Base-by-base conservation (phyloP, 768 basidiomycete species). In the Psilocybe subaeruginosa region DNA sequence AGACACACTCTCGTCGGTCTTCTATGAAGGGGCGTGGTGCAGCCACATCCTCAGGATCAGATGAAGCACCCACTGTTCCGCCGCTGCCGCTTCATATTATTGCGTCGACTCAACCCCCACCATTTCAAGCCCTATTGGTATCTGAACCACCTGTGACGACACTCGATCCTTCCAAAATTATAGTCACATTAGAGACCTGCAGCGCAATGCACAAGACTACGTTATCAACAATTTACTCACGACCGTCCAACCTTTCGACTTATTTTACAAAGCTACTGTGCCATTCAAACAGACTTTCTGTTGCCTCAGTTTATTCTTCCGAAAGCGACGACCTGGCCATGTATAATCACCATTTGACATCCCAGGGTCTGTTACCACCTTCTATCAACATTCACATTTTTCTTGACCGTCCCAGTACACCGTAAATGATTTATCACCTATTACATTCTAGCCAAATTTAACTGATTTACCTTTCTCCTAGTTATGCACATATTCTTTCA, bases 151-250 rank as follows among this genome's bases (percentile, higher is more conserved):
- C 88, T 8, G 72, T 75, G 4, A 70, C 75, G 45, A 68, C 70
- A 6, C 68, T 84, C 9, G 86, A 92, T 65, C 81, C 82, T 8
- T 81, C 83, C 8, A 86, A 85, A 65, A 75, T 87, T 35, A 85
- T 93, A 53, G 81, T 94, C 52, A 85, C 86, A 2, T 65, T 94
- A 49, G 92, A 94, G 73, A 92, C 92, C 14, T 86, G 85, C 64
- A 90, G 90, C 0, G 68, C 77, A 31, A 85, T 86, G 0, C 82
- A 85, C 68, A 82, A 83, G 60, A 91, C 91, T 3, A 89, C 88
- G 0, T 72, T 92, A 55, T 77, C 78, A 17, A 91, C 92, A 3
- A 72, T 94, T 49, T 79, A 77, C 2, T 91, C 91, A 11, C 85
- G 89, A 3, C 83, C 88, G 0, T 93, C 92, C 0, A 76, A 84